Percentiles rank a stretch among this genome's conserved stretches.
phyloP scores from a whole-genome alignment of 2,329 filamentous ascomycete species.

The Neonectria neomacrospora region DNA sequence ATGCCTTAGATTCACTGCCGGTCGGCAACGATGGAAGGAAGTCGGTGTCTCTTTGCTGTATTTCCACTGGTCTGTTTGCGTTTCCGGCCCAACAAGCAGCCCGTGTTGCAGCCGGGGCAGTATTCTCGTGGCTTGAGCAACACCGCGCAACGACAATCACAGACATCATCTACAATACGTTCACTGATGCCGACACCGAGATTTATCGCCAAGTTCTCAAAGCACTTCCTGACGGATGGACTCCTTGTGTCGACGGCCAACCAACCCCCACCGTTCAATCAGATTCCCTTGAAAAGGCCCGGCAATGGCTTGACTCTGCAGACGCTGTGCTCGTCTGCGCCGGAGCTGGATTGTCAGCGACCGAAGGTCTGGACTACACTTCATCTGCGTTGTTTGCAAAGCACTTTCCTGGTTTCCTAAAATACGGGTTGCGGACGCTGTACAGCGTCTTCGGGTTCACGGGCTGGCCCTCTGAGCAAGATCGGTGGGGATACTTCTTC shows the following conservation, averaged over 20 bases:
- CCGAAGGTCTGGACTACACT: conserved; percentile 39
- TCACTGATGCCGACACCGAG: conserved; percentile 29
- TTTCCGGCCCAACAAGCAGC: conserved; percentile 38
- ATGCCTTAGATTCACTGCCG: conserved; percentile 11
- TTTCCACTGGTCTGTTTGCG: conserved; percentile 36
- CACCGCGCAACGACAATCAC: conserved; percentile 30
- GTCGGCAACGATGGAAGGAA: not conserved
- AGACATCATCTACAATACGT: conserved; percentile 37
- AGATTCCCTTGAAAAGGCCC: conserved; percentile 11
- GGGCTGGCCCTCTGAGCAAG: conserved; percentile 35
- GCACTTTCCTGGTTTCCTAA: conserved; percentile 31
- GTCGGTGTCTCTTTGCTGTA: conserved; percentile 35
- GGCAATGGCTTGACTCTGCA: conserved; percentile 32
- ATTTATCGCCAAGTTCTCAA: conserved; percentile 28
- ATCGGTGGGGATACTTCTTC: conserved; percentile 41
- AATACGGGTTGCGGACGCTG: conserved; percentile 26
- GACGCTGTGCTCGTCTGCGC: conserved; percentile 38
- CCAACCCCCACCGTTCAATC: not conserved
- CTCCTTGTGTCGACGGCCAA: not conserved
- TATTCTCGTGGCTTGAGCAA: conserved; percentile 22
- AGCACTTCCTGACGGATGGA: accelerated
- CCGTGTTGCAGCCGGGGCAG: conserved; percentile 24
- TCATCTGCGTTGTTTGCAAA: conserved; percentile 29
- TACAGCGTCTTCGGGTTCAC: conserved; percentile 38
- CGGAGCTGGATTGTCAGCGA: conserved; percentile 36